Conservation (phyloP, 2,329 filamentous ascomycete species). For the Cryphonectria japonica region DNA sequence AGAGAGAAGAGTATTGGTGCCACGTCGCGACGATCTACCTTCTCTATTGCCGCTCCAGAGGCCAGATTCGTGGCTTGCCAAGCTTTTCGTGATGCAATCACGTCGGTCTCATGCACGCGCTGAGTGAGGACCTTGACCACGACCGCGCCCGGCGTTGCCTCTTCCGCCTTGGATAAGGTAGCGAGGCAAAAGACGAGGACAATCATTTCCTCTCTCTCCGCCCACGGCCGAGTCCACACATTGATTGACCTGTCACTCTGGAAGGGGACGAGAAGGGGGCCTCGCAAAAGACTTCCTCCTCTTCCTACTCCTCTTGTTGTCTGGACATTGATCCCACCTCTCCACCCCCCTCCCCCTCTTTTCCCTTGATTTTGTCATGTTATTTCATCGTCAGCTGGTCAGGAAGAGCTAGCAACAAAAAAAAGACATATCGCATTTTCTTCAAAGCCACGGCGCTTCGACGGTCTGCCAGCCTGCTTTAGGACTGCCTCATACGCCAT, state of each 20-base stretch:
- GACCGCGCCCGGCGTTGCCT: background rate
- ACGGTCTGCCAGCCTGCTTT: background rate
- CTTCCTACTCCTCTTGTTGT: background rate
- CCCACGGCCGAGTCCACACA: background rate
- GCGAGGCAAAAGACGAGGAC: background rate
- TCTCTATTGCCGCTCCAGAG: background rate
- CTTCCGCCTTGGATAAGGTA: background rate
- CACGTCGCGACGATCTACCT: background rate
- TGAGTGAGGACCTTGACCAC: background rate
- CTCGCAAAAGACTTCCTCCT: background rate
- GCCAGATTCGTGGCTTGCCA: background rate
- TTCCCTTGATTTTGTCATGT: background rate
- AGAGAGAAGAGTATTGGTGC: background rate
- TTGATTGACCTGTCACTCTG: background rate
- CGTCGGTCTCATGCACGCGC: slow-evolving; percentile 2
- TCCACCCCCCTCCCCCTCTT: too few relatives aligned
- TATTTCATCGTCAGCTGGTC: background rate
- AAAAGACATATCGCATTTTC: background rate
- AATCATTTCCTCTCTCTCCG: background rate
- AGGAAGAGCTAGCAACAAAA: background rate
- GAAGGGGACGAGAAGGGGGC: background rate
- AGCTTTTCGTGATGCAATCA: background rate
- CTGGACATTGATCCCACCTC: background rate
- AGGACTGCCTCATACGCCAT: background rate
- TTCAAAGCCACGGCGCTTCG: slow-evolving; percentile 8